Evolutionary conservation across 1,284 basidiomycete genomes (phyloP).

Genomic region (Ceraceosorus bombacis): DNA sequence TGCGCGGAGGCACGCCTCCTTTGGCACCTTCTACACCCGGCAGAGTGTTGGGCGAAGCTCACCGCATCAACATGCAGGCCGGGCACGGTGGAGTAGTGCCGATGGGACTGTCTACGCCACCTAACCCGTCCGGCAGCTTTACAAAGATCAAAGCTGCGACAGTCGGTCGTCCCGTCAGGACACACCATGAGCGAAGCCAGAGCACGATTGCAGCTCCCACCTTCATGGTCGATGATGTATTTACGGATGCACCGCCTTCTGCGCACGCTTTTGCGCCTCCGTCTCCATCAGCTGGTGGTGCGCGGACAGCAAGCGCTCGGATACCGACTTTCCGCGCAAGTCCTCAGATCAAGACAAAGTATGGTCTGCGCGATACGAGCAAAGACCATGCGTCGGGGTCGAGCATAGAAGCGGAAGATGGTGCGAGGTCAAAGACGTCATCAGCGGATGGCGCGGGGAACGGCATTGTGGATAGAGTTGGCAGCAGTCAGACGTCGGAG

Average conservation of each 20-base stretch:
- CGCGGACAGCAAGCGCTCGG: neutral
- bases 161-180: neutral
- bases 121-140: neutral
- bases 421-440: too few relatives aligned
- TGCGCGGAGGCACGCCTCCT: slow-evolving; percentile 2
- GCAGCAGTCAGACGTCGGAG: too few relatives aligned
- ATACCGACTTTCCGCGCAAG: slow-evolving; percentile 11
- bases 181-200: neutral
- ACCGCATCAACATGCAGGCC: slow-evolving; percentile 15
- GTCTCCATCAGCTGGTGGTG: neutral
- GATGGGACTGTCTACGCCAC: neutral
- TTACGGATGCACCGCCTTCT: slow-evolving; percentile 1
- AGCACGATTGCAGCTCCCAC: neutral
- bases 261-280: neutral
- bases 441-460: too few relatives aligned
- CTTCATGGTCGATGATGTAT: neutral
- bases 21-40: neutral
- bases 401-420: too few relatives aligned
- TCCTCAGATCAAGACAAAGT: slow-evolving; percentile 12
- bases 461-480: too few relatives aligned
- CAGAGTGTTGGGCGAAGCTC: slow-evolving; percentile 18
- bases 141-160: neutral
- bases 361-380: slow-evolving; percentile 11
- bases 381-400: neutral
- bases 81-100: neutral